Conservation (phyloP, 2,329 filamentous ascomycete species). For the Colletotrichum scovillei region DNA sequence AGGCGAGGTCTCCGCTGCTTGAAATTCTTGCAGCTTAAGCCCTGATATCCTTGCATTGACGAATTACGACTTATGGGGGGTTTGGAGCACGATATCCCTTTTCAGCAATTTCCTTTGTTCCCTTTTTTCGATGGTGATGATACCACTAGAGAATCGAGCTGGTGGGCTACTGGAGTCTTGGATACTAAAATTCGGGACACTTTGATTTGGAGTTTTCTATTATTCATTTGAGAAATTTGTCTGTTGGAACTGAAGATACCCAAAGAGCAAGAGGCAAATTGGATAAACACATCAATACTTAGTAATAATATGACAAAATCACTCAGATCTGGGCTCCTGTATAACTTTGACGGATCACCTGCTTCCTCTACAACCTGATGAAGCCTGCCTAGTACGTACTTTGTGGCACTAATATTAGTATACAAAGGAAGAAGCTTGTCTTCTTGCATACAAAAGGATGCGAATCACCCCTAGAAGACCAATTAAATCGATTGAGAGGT, state of each 20-base stretch:
- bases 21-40: not conserved
- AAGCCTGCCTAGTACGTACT: no score
- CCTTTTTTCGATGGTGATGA: not conserved
- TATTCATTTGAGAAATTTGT: not conserved
- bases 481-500: no score
- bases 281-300: constrained; percentile 1
- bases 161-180: not conserved
- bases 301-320: not conserved
- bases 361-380: not conserved
- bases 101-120: constrained; percentile 4
- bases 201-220: not conserved
- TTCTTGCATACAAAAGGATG: no score
- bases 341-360: not conserved
- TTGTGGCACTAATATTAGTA: no score
- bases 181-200: not conserved
- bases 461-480: no score
- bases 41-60: not conserved
- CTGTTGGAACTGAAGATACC: constrained; percentile 22
- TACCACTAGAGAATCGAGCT: not conserved
- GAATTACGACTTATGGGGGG: constrained; percentile 20
- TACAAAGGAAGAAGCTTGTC: no score
- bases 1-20: constrained; percentile 7
- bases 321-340: not conserved
- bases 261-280: constrained; percentile 18
- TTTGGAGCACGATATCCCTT: constrained; percentile 12